Evolutionary conservation across 805 yeast genomes (phyloP).

Genomic region (Metschnikowia cubensis): DNA sequence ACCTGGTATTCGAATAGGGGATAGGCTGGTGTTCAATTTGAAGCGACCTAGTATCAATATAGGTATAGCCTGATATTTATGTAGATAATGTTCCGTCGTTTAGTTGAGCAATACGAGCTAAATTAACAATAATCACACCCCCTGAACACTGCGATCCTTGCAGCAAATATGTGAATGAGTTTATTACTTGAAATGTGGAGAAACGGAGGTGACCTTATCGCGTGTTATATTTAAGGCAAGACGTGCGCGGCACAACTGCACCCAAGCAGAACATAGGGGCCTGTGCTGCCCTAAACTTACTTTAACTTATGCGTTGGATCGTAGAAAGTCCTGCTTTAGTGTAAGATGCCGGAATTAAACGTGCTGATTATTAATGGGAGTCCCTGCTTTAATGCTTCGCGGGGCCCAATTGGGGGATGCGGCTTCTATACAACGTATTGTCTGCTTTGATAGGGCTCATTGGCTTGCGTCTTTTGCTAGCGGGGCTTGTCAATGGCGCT

Average conservation of each 20-base stretch:
- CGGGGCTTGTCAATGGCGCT: not conserved
- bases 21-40: not conserved
- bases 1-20: not conserved
- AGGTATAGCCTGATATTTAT: not conserved
- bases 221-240: conserved; percentile 5
- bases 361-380: not conserved
- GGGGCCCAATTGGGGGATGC: conserved; percentile 13
- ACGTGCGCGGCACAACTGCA: conserved; percentile 5
- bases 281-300: not conserved
- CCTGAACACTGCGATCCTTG: not conserved
- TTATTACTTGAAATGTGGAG: conserved; percentile 1
- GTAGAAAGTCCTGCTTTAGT: not conserved
- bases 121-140: not conserved
- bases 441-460: conserved; percentile 8
- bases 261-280: not conserved
- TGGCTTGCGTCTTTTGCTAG: conserved; percentile 9
- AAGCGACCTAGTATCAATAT: not conserved
- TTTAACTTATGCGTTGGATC: not conserved
- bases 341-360: not conserved
- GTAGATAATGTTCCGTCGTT: not conserved
- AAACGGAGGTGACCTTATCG: conserved; percentile 5
- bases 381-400: not conserved
- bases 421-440: conserved; percentile 8
- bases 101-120: not conserved
- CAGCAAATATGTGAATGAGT: not conserved